Base-by-base conservation (phyloP, 345 rosid genomes). In the Geranium brycei region DNA sequence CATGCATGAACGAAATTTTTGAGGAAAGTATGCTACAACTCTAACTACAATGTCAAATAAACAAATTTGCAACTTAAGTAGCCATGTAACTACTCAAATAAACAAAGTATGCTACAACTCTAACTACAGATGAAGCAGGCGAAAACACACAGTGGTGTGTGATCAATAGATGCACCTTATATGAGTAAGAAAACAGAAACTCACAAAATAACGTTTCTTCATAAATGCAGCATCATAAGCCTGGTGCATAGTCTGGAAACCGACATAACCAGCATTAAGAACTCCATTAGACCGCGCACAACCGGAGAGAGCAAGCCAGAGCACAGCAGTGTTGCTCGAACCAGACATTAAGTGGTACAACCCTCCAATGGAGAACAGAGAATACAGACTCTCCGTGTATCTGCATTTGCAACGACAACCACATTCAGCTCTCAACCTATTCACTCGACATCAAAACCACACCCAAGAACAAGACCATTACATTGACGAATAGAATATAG, bases 201-300 rank as follows among this genome's bases (percentile, higher is more conserved):
- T 85, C 73, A 89, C 97, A 65, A 3, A 69, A 77, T 66, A 17
- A 14, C 72, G 75, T 69, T 69, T 86, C 73, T 74, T 83, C 66
- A 74, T 2, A 58, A 79, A 72, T 3, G 73, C 58, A 65, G 91
- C 91, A 70, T 83, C 83, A 73, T 85, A 87, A 64, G 76, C 85
- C 69, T 47, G 81, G 75, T 86, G 89, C 88, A 92, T 86, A 0
- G 90, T 81, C 84, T 84, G 90, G 77, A 87, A 87, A 81, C 97
- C 82, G 63, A 85, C 68, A 75, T 87, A 92, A 68, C 97, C 97
- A 74, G 99, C 96, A 81, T 90, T 85, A 64, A 92, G 81, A 77
- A 90, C 79, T 69, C 99, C 99, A 68, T 92, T 92, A 51, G 99
- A 87, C 77, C 98, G 86, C 75, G 98, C 92, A 83, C 80, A 81